A percentile compares a stretch with the other conserved stretches of the same genome.
Conservation (phyloP, 2,329 filamentous ascomycete genomes). For the Cryphonectria nitschkei region DNA sequence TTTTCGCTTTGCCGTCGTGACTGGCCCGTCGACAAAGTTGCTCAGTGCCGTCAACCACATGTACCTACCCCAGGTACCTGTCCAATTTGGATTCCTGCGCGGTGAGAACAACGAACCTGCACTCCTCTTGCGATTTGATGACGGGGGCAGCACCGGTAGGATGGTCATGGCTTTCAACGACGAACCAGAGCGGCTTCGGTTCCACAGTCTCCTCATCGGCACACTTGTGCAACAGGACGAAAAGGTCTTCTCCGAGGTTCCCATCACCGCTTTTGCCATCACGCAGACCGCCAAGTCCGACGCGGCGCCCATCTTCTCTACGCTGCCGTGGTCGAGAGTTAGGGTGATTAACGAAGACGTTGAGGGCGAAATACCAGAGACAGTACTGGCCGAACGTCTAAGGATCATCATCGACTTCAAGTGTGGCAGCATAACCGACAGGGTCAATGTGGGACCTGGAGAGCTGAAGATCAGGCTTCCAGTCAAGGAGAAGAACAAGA, state of each 20-base stretch:
- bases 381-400: conserved; percentile 76
- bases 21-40: conserved; percentile 75
- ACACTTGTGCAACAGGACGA: conserved; percentile 71
- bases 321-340: conserved; percentile 66
- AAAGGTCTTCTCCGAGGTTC: conserved; percentile 70
- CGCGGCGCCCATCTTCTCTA: conserved; percentile 53
- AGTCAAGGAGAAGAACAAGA: conserved; percentile 61
- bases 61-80: conserved; percentile 65
- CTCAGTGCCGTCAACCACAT: conserved; percentile 76
- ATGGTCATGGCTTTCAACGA: conserved; percentile 80
- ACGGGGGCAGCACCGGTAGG: conserved; percentile 66
- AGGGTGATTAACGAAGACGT: conserved; percentile 75
- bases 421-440: conserved; percentile 78
- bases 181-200: conserved; percentile 67
- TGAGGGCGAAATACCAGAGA: conserved; percentile 64
- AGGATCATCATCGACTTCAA: conserved; percentile 76
- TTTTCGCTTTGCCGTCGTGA: conserved; percentile 77
- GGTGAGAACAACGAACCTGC: conserved; percentile 72
- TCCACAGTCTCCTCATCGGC: conserved; percentile 76
- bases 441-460: conserved; percentile 79
- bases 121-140: conserved; percentile 71
- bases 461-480: conserved; percentile 71
- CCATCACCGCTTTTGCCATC: conserved; percentile 67
- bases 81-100: conserved; percentile 78
- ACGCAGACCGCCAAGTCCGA: conserved; percentile 55